phyloP scores from a whole-genome alignment of 2,329 filamentous ascomycete genomes.

The Rutstroemia sp. region DNA sequence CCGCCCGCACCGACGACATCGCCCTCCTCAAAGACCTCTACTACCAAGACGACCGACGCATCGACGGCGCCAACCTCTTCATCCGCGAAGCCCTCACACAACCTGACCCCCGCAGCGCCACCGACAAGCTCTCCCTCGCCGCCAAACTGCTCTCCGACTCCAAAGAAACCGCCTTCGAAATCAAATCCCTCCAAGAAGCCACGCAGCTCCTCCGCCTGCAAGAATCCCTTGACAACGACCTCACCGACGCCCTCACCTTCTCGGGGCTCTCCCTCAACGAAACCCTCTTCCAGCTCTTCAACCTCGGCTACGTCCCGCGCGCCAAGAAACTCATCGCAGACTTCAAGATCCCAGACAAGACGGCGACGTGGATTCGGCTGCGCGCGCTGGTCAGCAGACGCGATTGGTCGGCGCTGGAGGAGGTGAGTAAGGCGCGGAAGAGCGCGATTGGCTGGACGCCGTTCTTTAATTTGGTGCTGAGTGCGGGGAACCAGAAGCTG shows the following conservation, averaged over 20 bases:
- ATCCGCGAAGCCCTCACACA: conserved; percentile 76
- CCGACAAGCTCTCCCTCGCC: conserved; percentile 84
- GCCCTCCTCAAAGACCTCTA: conserved; percentile 89
- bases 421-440: conserved; percentile 68
- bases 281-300: conserved; percentile 83
- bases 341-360: conserved; percentile 88
- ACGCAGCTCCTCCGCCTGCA: conserved; percentile 76
- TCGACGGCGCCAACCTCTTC: conserved; percentile 83
- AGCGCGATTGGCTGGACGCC: conserved; percentile 94
- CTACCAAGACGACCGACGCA: conserved; percentile 89
- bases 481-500: conserved; percentile 82
- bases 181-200: conserved; percentile 71
- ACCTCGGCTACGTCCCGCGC: conserved; percentile 72
- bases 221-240: conserved; percentile 76
- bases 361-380: conserved; percentile 79
- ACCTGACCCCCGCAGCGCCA: conserved; percentile 58
- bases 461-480: conserved; percentile 83
- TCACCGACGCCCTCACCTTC: conserved; percentile 58
- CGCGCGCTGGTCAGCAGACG: conserved; percentile 83
- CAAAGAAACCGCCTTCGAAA: conserved; percentile 69
- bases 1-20: conserved; percentile 67
- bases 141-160: conserved; percentile 77
- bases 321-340: conserved; percentile 84
- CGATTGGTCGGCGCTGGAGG: conserved; percentile 89
- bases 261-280: conserved; percentile 82